These are phyloP conservation scores for Zostera marina DNA, from an alignment of 116 monocot genomes.

Conservation along the genomic window DNA sequence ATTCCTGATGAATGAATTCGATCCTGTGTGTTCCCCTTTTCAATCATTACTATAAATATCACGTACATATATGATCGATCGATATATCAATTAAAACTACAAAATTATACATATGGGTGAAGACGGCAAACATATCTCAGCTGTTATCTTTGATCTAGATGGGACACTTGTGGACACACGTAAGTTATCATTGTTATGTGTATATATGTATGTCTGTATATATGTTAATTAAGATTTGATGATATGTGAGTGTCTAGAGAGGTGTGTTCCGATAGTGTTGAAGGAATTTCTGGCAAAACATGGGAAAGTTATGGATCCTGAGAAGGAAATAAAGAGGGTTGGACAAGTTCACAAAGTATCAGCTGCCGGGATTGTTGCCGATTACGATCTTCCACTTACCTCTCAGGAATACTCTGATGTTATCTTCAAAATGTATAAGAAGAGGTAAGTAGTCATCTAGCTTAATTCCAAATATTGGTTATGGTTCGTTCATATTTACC, in stretches of 20 bases:
- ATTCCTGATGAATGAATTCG: too few species aligned
- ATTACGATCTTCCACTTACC: constrained; percentile 47
- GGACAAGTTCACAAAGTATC: constrained; percentile 57
- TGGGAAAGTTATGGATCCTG: constrained; percentile 39
- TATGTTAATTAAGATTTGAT: too few species aligned
- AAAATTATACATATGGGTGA: neutral
- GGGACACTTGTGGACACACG: constrained; percentile 61
- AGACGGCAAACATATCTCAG: constrained; percentile 14
- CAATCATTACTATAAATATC: too few species aligned
- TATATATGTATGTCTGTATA: neutral
- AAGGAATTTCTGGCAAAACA: constrained; percentile 44
- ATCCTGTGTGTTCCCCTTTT: too few species aligned
- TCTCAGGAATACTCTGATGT: constrained; percentile 32
- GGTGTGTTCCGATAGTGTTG: constrained; percentile 28
- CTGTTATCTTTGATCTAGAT: constrained; percentile 65
- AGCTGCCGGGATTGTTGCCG: constrained; percentile 37
- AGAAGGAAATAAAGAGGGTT: constrained; percentile 41
- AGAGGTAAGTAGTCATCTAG: constrained; percentile 33
- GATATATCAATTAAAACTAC: too few species aligned
- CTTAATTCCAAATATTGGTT: too few species aligned
- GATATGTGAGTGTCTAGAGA: constrained; percentile 17
- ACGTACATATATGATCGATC: too few species aligned
- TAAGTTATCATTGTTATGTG: neutral
- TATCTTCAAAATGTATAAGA: constrained; percentile 38
- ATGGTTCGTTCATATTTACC: too few species aligned